Percentiles rank a stretch among this genome's conserved stretches.
phyloP scores from a whole-genome alignment of 768 basidiomycete species.

The Cystofilobasidium macerans region DNA sequence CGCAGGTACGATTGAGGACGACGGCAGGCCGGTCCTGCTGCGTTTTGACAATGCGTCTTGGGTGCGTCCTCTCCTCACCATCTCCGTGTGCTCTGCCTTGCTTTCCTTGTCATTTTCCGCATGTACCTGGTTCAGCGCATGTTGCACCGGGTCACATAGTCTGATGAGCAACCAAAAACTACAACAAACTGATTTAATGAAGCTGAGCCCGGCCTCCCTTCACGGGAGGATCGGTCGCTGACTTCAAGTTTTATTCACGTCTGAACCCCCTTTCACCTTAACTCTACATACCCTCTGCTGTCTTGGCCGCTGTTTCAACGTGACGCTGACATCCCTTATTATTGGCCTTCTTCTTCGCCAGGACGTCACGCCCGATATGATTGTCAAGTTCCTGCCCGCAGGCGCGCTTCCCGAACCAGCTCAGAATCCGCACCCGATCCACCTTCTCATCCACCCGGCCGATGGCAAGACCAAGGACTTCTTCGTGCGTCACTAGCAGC shows the following conservation, averaged over 20 bases:
- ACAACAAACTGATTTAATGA: slow-evolving; percentile 3
- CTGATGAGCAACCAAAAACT: not conserved
- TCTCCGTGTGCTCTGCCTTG: not conserved
- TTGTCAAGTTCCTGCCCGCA: slow-evolving; percentile 13
- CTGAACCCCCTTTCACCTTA: not conserved
- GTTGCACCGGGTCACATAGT: not conserved
- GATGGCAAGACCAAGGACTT: slow-evolving; percentile 26
- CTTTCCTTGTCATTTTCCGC: not conserved
- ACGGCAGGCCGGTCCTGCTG: slow-evolving; percentile 4
- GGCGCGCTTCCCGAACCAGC: not conserved
- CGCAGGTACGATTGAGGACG: not conserved
- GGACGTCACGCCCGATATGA: slow-evolving; percentile 26
- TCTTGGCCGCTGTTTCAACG: too few species aligned
- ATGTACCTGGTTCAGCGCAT: not conserved
- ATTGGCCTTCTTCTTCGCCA: not conserved
- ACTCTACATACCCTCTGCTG: not conserved
- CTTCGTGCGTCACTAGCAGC: slow-evolving; percentile 19
- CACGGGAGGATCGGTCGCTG: not conserved
- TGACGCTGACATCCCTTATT: too few species aligned
- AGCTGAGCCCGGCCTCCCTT: not conserved
- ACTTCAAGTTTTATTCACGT: not conserved
- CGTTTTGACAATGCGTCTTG: slow-evolving; percentile 24
- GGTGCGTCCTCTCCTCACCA: slow-evolving; percentile 12
- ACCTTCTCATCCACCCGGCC: slow-evolving; percentile 22
- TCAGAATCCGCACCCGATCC: slow-evolving; percentile 23